Base-by-base conservation (phyloP, 371 early-diverging fungal genomes). In the Syncephalastrum monosporum region DNA sequence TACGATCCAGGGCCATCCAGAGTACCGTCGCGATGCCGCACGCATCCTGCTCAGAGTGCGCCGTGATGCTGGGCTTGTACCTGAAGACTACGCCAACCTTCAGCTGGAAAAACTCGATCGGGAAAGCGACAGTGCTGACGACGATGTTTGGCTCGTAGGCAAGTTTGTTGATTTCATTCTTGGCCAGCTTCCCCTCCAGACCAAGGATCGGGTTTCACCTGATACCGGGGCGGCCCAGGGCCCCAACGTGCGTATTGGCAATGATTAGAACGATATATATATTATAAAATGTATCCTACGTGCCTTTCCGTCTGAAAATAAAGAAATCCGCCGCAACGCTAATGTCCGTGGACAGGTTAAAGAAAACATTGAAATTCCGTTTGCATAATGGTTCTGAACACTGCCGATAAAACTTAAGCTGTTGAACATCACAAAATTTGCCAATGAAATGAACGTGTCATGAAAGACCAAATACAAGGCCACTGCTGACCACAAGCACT, bases 1-100 rank as follows among this genome's bases (percentile, higher is more conserved):
- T n/a, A 84, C 89, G 0, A 60, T 90, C n/a, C 93, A 93, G 64
- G 88, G 84, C 3, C 93, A 93, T 51, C 93, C 93, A 0, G 93
- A 93, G 64, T 91, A 79, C 50, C 69, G 65, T 12, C 63, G 78
- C 6, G 81, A 68, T 0, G 66, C 82, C 5, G 82, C 85, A 46
- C 61, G 59, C 4, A 85, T 69, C 13, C 68, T 82, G 55, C 44
- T 66, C 29, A 54, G 44, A 17, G 14, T 61, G 5, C 57, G 66
- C 43, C 58, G 56, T n/a, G 66, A 66, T 27, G 55, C 55, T 4
- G 66, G 66, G 10, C 49, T 61, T 42, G 56, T 66, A 13, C 55
- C 66, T 15, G 29, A 33, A 38, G 66, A 66, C 0, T 66, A 60
- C 59, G 66, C 66, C 0, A 38, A 66, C 24, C 17, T 42, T 12